Conservation (phyloP, 1,139 yeast genomes). For the Candida sanyaensis region DNA sequence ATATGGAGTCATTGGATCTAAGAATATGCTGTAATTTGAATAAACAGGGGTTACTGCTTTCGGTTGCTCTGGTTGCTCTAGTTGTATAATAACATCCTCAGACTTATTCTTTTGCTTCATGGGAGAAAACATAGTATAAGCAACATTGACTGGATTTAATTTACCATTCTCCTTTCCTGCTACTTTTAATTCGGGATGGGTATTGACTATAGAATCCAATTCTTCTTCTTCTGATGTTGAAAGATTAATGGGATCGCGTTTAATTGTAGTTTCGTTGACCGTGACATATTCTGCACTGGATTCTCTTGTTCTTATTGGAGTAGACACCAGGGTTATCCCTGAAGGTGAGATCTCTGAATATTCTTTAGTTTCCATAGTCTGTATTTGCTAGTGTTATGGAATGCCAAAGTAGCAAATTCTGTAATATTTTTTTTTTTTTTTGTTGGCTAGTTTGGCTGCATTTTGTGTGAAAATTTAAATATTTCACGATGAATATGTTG, state of each 20-base stretch:
- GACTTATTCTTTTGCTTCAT: constrained; percentile 5
- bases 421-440: not conserved
- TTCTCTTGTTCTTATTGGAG: constrained; percentile 7
- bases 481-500: no score
- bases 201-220: constrained; percentile 20
- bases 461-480: not conserved
- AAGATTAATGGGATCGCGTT: constrained; percentile 10
- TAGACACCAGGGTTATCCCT: constrained; percentile 11
- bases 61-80: constrained; percentile 3
- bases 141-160: constrained; percentile 42
- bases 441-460: not conserved
- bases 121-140: constrained; percentile 48
- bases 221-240: constrained; percentile 2
- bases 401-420: not conserved
- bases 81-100: constrained; percentile 19
- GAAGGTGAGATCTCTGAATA: constrained; percentile 9
- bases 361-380: constrained; percentile 1
- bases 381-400: not conserved
- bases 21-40: constrained; percentile 9
- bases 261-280: constrained; percentile 2
- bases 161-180: constrained; percentile 27
- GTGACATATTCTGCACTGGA: constrained; percentile 6
- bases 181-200: constrained; percentile 35
- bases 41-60: constrained; percentile 2
- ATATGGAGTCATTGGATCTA: constrained; percentile 45